Conservation (phyloP, 148 eudicot genomes). For the Vaccinium corymbosum region DNA sequence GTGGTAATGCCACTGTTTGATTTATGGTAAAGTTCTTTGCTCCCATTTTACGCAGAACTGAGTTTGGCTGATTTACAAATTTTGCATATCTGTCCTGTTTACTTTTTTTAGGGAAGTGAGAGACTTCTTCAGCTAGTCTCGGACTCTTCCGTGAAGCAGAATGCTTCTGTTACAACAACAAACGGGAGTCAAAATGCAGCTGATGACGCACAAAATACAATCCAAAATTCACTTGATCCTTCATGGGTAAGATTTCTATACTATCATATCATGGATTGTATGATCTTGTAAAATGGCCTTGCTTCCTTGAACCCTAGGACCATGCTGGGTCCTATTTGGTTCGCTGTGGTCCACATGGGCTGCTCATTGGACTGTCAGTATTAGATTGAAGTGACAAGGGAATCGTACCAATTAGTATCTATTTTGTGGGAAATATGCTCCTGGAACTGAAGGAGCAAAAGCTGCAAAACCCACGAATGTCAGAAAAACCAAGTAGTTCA, state of each 20-base stretch:
- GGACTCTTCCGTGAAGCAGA: conserved; percentile 37
- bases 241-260: conserved; percentile 50
- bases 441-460: neutral
- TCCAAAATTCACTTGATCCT: conserved; percentile 18
- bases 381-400: neutral
- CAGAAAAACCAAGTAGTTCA: neutral
- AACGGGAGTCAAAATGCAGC: conserved; percentile 16
- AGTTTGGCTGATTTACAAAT: neutral
- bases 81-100: neutral
- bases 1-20: neutral
- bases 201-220: conserved; percentile 23
- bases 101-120: conserved; percentile 71
- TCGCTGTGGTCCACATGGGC: neutral
- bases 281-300: neutral
- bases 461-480: neutral
- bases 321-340: neutral
- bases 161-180: conserved; percentile 19
- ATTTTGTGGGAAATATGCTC: neutral
- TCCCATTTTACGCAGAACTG: neutral
- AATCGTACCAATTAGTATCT: neutral
- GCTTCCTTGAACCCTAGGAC: neutral
- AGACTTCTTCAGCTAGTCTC: conserved; percentile 79
- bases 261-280: neutral
- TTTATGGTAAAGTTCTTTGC: neutral
- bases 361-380: neutral